Percentiles rank a stretch among this genome's conserved stretches.
phyloP scores from a whole-genome alignment of 441 rosid species.

The Pelargonium hybrid region DNA sequence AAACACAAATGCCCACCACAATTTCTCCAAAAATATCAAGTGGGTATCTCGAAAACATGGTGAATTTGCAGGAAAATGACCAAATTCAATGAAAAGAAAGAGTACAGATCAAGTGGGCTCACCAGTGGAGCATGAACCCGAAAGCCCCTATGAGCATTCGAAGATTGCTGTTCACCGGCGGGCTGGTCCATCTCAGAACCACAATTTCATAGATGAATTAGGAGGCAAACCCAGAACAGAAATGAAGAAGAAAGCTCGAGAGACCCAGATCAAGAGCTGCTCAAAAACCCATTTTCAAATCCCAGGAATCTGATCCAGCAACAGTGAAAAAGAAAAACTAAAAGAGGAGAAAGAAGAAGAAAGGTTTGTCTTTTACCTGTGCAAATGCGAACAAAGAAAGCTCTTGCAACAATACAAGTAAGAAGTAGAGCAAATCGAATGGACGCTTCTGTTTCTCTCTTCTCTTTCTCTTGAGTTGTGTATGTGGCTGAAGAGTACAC shows the following conservation, averaged over 20 bases:
- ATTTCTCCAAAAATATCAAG: background rate
- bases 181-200: slow-evolving; percentile 47
- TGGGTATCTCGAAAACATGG: background rate
- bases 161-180: slow-evolving; percentile 35
- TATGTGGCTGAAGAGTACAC: background rate
- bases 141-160: slow-evolving; percentile 48
- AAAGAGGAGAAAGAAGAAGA: slow-evolving; percentile 10
- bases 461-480: background rate
- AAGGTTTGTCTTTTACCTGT: slow-evolving; percentile 18
- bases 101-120: slow-evolving; percentile 23
- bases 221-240: slow-evolving; percentile 17
- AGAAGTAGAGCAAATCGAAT: background rate
- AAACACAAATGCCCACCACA: background rate
- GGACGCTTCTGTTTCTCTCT: background rate
- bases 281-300: background rate
- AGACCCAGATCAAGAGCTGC: slow-evolving; percentile 32
- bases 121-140: slow-evolving; percentile 87
- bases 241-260: background rate
- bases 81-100: slow-evolving; percentile 6
- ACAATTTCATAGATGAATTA: slow-evolving; percentile 26
- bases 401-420: background rate
- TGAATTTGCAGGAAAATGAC: background rate
- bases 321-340: background rate
- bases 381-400: slow-evolving; percentile 26
- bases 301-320: slow-evolving; percentile 26